Evolutionary conservation across 495 filamentous ascomycete genomes (phyloP), one percentile per base, ranked within the genome.

Genomic region (Penicillium argentinense): DNA sequence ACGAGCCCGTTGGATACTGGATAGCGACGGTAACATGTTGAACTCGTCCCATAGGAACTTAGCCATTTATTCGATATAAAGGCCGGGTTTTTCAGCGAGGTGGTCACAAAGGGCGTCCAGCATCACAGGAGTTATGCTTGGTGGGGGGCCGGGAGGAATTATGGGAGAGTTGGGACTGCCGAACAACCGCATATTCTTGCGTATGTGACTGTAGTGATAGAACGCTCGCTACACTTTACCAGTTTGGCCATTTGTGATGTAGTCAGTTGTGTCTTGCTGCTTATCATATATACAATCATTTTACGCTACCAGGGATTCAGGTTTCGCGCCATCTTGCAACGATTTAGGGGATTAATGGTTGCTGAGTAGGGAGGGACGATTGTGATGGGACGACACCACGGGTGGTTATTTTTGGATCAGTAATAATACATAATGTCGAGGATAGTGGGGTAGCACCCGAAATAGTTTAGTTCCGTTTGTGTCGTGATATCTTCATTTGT

Each of bases 121-220:
- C 39, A 66, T 66, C 16, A 48, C 29, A 39, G 49, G 55, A 21
- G 52, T 42, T 24, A 65, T 54, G 33, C 14, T 18, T 33, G 26
- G 37, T 33, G n/a, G 39, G 21, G 41, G 28, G 42, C 54, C 57
- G 2, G 6, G 25, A 8, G 25, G 16, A 42, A 53, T 56, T 51
- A 19, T 33, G 42, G 50, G 56, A n/a, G 55, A 26, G 5, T 11
- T 26, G 25, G 11, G 5, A 26, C 25, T 26, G 11, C 25, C 25
- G 25, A 26, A 26, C 11, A 26, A 26, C 25, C 25, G 25, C 25
- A 26, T 5, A 11, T 26, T 26, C 25, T 26, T 26, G 11, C 25
- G 25, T 5, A 47, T 25, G 25, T 32, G n/a, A n/a, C n/a, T n/a
- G n/a, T 19, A 40, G 36, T 24, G n/a, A 47, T 32, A 40, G 11